Evolutionary conservation across 2,329 filamentous ascomycete species (phyloP), one percentile per base, ranked within the genome.

Genomic region (Penicillium concentricum): DNA sequence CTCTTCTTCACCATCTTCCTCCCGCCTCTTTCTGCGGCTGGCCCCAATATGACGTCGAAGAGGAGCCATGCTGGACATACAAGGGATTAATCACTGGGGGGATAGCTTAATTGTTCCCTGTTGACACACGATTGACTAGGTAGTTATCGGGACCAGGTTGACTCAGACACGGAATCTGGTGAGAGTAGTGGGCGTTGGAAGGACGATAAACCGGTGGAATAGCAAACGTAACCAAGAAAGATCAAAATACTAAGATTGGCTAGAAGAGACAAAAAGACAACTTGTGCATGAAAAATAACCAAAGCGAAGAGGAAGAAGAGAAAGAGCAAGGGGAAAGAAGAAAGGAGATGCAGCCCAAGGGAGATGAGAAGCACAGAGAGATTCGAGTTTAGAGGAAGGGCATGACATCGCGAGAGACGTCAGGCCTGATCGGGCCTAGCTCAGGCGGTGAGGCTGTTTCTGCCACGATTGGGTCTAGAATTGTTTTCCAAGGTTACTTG

Each of bases 1-100:
- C 59, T 80, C 79, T 58, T 81, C 79, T 63, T 79, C 78, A 47
- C 76, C 79, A 57, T 80, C 79, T 59, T 81, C 79, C 56, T 79
- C 76, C 56, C 71, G 70, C 59, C 76, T 72, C 65, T 74, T 71
- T 58, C 78, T 72, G 61, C 78, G 73, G 64, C 78, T 78, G 47
- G 75, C 71, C 58, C 76, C 73, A 55, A 79, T 75, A 51, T 76
- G 73, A 67, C 72, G 76, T 67, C 73, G 72, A 66, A 70, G 73
- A 55, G 72, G 72, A 67, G 74, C 76, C 78, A 81, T 81, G 60
- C 12, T 58, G 32, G 34, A 43, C 12, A 45, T 30, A 18, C 41
- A 48, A 43, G 35, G 24, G 38, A 49, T 44, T 45, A 26, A 44
- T 20, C 20, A 18, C 28, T 47, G 54, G 53, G 22, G 20, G 44